These are phyloP conservation scores for Canavalia gladiata DNA, from an alignment of 306 rosid species.

Conservation along the genomic window DNA sequence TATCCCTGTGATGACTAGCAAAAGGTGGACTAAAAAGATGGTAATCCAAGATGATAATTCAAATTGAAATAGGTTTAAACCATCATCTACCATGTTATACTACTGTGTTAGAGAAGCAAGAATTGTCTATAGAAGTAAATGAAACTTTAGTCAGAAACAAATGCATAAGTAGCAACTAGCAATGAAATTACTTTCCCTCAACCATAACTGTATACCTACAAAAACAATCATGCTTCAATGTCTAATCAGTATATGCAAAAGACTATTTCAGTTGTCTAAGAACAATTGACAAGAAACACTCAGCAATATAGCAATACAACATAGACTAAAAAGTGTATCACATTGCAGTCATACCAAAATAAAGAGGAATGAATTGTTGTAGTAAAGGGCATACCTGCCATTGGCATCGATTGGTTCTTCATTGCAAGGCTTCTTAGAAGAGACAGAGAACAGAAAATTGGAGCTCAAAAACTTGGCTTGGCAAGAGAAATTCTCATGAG, in stretches of 20 bases:
- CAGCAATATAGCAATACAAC: not conserved
- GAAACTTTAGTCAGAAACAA: conserved; percentile 36
- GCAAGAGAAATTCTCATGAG: conserved; percentile 68
- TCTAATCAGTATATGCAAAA: not conserved
- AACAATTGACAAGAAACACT: not conserved
- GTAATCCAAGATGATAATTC: conserved; percentile 11
- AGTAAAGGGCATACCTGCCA: conserved; percentile 53
- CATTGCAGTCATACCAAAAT: not conserved
- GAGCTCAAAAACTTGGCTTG: conserved; percentile 68
- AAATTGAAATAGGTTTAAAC: not conserved
- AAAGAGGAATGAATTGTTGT: not conserved
- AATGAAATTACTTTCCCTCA: conserved; percentile 21
- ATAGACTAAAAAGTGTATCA: not conserved
- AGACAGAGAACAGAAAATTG: conserved; percentile 68
- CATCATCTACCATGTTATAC: conserved; percentile 5
- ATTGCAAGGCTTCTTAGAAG: conserved; percentile 65
- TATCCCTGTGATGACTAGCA: not conserved
- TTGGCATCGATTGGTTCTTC: conserved; percentile 36
- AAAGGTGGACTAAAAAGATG: conserved; percentile 11
- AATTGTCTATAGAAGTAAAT: not conserved
- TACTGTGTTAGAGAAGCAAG: not conserved
- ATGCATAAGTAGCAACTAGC: not conserved
- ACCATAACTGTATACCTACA: not conserved
- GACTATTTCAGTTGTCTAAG: not conserved
- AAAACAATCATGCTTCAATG: not conserved